Evolutionary conservation across 805 yeast genomes (phyloP), one percentile per base, ranked within the genome.

Genomic region (Candida alai): DNA sequence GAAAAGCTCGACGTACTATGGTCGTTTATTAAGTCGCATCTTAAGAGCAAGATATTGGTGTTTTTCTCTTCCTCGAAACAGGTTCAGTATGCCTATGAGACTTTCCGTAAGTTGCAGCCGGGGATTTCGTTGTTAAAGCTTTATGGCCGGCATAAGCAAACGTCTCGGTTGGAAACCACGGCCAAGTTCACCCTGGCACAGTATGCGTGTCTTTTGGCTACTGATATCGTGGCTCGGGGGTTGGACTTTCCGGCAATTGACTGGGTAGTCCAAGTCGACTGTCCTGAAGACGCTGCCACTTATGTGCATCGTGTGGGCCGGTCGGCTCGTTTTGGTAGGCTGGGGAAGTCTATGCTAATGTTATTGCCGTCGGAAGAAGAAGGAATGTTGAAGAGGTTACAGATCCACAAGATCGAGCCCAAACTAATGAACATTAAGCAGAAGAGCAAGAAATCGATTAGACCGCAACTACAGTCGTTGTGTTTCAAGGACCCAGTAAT

Each of bases 251-350:
- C 96, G 0, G 84, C 89, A 5, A 84, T 87, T 32, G 94, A 88
- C 52, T 87, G 96, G 96, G 95, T 87, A n/a, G 68, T 87, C 6
- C 96, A 87, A 56, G 71, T 86, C 1, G 96, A 87, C 53, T 84
- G 94, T 48, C 96, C 96, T 0, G 96, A 87, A 53, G 95, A 85
- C 56, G 73, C 78, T 2, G 86, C 88, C 19, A 88, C 96, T 0
- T 87, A 88, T 57, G 84, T 87, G 34, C 96, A 87, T 49, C 69
- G 96, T 51, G 96, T 84, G 7, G 96, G 96, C 2, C 75, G 96
- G 55, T 78, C 83, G 36, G 96, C 96, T 2, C 70, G 96, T 40
- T 85, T 84, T 47, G 96, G 95, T 20, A 78, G 87, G 48, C 68
- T 68, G 25, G 97, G 97, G 7, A 80, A 82, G 54, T 84, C 95